These are phyloP conservation scores for Clonostachys sp. DNA, from an alignment of 2,329 filamentous ascomycete species.

Conservation along the genomic window DNA sequence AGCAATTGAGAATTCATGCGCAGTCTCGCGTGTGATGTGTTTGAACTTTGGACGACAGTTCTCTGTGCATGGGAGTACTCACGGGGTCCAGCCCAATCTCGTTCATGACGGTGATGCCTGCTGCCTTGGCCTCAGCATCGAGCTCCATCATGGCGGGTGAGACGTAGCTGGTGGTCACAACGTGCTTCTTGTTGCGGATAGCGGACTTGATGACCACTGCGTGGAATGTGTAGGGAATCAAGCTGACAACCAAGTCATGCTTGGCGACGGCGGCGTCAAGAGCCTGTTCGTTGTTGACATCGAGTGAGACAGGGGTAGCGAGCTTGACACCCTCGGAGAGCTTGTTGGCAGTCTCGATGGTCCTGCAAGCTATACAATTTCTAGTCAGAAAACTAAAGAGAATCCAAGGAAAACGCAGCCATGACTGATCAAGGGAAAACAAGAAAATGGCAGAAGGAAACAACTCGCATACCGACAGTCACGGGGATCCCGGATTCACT, in stretches of 20 bases:
- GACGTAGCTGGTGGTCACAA: slow-evolving; percentile 92
- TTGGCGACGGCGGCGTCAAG: slow-evolving; percentile 78
- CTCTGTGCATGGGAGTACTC: too few relatives aligned
- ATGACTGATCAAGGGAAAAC: not conserved
- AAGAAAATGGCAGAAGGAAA: not conserved
- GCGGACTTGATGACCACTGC: slow-evolving; percentile 87
- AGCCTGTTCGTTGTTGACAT: slow-evolving; percentile 71
- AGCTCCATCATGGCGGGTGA: slow-evolving; percentile 90
- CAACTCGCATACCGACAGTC: slow-evolving; percentile 53
- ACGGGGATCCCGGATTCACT: slow-evolving; percentile 55
- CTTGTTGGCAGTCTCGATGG: slow-evolving; percentile 70
- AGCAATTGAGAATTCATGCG: too few relatives aligned
- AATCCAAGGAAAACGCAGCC: too few relatives aligned
- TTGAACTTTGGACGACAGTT: too few relatives aligned
- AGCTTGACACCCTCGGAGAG: slow-evolving; percentile 69
- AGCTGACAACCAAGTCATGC: slow-evolving; percentile 71
- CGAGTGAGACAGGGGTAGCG: slow-evolving; percentile 73
- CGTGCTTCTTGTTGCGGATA: slow-evolving; percentile 90
- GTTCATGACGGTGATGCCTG: slow-evolving; percentile 96
- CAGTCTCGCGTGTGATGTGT: too few relatives aligned
- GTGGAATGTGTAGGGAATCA: slow-evolving; percentile 93
- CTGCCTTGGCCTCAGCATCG: slow-evolving; percentile 76
- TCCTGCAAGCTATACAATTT: slow-evolving; percentile 65
- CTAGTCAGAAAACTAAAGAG: too few relatives aligned
- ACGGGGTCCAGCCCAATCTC: slow-evolving; percentile 67